Base-by-base conservation (phyloP, 2,329 filamentous ascomycete species). In the Bipolaris sorokiniana region DNA sequence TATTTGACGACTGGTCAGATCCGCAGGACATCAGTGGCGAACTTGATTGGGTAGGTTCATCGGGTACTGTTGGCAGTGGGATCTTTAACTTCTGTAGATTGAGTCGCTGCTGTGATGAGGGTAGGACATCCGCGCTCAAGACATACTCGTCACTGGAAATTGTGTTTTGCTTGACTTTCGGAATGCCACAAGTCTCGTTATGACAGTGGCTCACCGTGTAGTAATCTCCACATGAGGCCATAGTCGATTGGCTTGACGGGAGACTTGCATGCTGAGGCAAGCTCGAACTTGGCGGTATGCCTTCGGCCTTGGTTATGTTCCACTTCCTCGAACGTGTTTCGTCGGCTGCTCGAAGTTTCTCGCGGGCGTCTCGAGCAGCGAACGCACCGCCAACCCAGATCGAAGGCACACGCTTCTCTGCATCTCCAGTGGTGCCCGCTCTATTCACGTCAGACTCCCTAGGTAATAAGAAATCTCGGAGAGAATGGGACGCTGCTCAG, bases 301-400 rank as follows among this genome's bases (percentile, higher is more conserved):
- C 22, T n/a, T 40, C 15, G n/a, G 34, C 23, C 22, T 26, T 16
- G 20, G 20, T 41, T 0, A n/a, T 23, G 3, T 26, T 46, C 1
- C 7, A 18, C n/a, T 46, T 66, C 16, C 45, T 59, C 38, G 50
- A 41, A 28, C 62, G 66, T 31, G 65, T 67, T 62, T 71, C 64
- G 34, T 73, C 70, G 1, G 64, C 58, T 1, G 58, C 65, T 40
- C 66, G 64, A 15, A 73, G 54, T 44, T 67, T 67, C 5, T 65
- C 40, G 3, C 68, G 63, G 10, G 64, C 66, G 53, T 72, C 66
- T 48, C 64, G 60, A 11, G 67, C 70, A 3, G 62, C 48, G 3
- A 48, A 31, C 22, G 61, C 54, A 6, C 67, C 68, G 10, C 59
- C 59, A 7, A 66, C 56, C 70, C 66, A 72, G 18, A 67, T 60